These are phyloP conservation scores for Amphicarpaea edgeworthii DNA, from an alignment of 306 rosid species.

Conservation along the genomic window DNA sequence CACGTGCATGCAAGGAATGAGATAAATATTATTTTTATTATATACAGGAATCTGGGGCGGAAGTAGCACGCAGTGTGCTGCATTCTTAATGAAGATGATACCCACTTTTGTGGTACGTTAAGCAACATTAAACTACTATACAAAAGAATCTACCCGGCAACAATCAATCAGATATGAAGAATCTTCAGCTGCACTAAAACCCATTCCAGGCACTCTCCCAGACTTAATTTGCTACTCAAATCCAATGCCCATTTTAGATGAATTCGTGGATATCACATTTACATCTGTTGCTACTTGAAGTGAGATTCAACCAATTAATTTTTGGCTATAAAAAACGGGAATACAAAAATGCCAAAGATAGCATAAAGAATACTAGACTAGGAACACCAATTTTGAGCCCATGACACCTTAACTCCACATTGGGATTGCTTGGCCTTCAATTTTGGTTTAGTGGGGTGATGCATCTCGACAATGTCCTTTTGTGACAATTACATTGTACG, in stretches of 20 bases:
- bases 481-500: no score
- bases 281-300: constrained; percentile 53
- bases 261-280: constrained; percentile 50
- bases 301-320: constrained; percentile 66
- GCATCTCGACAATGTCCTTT: no score
- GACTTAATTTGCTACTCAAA: constrained; percentile 38
- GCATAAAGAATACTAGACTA: constrained; percentile 46
- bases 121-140: constrained; percentile 37
- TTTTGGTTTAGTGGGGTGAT: no score
- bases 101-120: constrained; percentile 31
- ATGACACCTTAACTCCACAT: constrained; percentile 84
- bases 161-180: constrained; percentile 35
- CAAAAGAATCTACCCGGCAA: constrained; percentile 49
- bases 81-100: constrained; percentile 30
- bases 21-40: no score
- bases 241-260: constrained; percentile 48
- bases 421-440: no score
- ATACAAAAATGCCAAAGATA: constrained; percentile 45
- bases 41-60: constrained; percentile 29
- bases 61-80: constrained; percentile 25
- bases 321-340: constrained; percentile 52
- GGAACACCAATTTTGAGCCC: constrained; percentile 46
- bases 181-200: constrained; percentile 43
- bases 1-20: no score
- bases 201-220: constrained; percentile 41